Evolutionary conservation across 2,329 filamentous ascomycete species (phyloP).

Genomic region (Shiraia sp.): DNA sequence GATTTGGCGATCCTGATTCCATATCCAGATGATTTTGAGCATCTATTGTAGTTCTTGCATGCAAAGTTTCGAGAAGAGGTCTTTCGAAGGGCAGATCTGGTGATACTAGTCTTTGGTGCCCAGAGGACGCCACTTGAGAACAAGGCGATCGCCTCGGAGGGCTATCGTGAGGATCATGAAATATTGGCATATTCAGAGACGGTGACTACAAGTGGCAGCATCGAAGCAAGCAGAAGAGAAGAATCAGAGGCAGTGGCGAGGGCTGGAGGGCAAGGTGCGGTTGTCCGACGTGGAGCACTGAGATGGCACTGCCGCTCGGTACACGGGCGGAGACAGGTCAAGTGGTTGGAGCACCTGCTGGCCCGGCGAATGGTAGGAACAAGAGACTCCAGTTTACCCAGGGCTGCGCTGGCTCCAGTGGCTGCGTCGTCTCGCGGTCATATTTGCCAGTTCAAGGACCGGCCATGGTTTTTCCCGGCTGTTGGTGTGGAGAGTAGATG

Average conservation of each 20-base stretch:
- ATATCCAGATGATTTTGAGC: constrained; percentile 7
- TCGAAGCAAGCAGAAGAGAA: constrained; percentile 19
- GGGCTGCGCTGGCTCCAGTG: constrained; percentile 42
- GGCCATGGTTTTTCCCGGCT: constrained; percentile 19
- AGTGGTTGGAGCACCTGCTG: constrained; percentile 38
- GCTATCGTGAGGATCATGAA: constrained; percentile 42
- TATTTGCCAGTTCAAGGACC: constrained; percentile 23
- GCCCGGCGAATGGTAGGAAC: constrained; percentile 34
- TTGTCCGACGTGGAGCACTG: constrained; percentile 20
- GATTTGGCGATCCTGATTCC: constrained; percentile 22
- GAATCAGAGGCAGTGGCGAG: constrained; percentile 11
- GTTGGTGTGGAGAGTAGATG: constrained; percentile 23
- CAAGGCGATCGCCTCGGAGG: constrained; percentile 24
- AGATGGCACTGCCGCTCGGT: constrained; percentile 16
- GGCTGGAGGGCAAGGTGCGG: constrained; percentile 8
- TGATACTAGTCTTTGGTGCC: constrained; percentile 20
- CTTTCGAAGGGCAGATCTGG: constrained; percentile 9
- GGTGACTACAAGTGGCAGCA: constrained; percentile 23
- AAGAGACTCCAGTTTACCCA: constrained; percentile 29
- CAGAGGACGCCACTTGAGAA: constrained; percentile 17
- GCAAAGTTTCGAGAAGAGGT: constrained; percentile 9
- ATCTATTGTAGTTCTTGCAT: constrained; percentile 6
- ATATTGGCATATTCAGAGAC: constrained; percentile 43
- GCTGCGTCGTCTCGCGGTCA: constrained; percentile 22
- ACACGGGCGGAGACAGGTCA: constrained; percentile 29